These are phyloP conservation scores for Rhodosorus marinus DNA, from an alignment of 23 red algal species.

Conservation along the genomic window DNA sequence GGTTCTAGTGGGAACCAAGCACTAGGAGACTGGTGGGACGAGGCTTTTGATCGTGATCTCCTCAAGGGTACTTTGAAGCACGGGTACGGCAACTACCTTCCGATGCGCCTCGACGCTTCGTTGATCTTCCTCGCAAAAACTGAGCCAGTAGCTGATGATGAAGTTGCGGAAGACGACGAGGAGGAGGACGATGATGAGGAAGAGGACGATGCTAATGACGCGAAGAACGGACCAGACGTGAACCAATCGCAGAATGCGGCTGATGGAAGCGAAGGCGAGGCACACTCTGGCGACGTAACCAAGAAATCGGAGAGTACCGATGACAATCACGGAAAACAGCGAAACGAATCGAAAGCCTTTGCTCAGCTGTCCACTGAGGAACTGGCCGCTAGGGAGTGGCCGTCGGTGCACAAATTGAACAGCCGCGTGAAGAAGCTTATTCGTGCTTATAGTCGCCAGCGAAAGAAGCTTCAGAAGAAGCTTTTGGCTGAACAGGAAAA, in stretches of 20 bases:
- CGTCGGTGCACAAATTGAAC: constrained; percentile 15
- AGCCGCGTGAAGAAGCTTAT: constrained; percentile 33
- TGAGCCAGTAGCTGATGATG: constrained; percentile 3
- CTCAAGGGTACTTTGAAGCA: constrained; percentile 14
- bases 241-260: no score
- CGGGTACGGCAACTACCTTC: constrained; percentile 18
- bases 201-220: no score
- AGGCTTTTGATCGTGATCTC: constrained; percentile 31
- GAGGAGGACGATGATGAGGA: no score
- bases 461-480: constrained; percentile 8
- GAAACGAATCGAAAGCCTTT: neutral
- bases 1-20: constrained; percentile 1
- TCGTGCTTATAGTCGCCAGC: constrained; percentile 12
- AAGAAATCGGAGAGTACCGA: neutral
- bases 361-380: constrained; percentile 8
- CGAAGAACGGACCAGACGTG: no score
- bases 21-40: constrained; percentile 25
- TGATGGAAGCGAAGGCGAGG: no score
- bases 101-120: constrained; percentile 21
- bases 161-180: constrained; percentile 5
- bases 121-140: constrained; percentile 14
- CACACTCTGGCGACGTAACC: no score
- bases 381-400: constrained; percentile 6
- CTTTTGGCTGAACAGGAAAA: constrained; percentile 4
- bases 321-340: neutral